Conservation (phyloP, 768 basidiomycete genomes). For the Boletellus ananiceps region DNA sequence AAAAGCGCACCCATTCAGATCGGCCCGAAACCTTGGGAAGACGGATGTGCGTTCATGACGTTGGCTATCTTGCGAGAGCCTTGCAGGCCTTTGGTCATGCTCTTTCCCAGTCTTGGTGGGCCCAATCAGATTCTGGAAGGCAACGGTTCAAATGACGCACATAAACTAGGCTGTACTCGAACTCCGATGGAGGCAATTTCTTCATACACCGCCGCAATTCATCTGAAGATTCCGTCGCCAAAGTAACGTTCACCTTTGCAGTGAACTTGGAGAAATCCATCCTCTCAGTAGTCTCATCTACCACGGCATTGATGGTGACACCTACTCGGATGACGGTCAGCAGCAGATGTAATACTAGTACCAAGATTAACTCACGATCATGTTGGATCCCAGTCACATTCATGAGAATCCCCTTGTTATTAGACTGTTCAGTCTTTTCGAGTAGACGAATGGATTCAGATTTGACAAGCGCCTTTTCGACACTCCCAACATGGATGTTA, state of each 20-base stretch:
- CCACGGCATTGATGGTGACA: no score
- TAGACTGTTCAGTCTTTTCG: no score
- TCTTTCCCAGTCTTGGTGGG: conserved; percentile 1
- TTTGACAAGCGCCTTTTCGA: conserved; percentile 54
- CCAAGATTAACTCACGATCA: no score
- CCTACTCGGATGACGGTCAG: no score
- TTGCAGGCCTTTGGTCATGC: background rate
- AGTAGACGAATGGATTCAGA: conserved; percentile 35
- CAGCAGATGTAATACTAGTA: no score
- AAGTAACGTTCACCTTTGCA: conserved; percentile 3
- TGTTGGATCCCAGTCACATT: no score
- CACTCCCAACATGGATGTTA: conserved; percentile 55
- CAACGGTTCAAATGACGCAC: background rate
- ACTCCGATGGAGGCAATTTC: background rate
- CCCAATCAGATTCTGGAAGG: background rate
- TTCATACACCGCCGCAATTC: conserved; percentile 1
- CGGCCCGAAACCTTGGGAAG: conserved; percentile 8
- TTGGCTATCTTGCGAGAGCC: background rate
- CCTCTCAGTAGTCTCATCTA: background rate
- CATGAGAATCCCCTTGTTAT: no score
- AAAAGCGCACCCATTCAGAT: conserved; percentile 10
- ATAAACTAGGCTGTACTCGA: conserved; percentile 10
- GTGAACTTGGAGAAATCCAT: conserved; percentile 27
- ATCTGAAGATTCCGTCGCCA: background rate
- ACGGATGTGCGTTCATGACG: background rate